These are phyloP conservation scores for Ceratocystis papillata DNA, from an alignment of 2,329 filamentous ascomycete genomes.

Conservation along the genomic window DNA sequence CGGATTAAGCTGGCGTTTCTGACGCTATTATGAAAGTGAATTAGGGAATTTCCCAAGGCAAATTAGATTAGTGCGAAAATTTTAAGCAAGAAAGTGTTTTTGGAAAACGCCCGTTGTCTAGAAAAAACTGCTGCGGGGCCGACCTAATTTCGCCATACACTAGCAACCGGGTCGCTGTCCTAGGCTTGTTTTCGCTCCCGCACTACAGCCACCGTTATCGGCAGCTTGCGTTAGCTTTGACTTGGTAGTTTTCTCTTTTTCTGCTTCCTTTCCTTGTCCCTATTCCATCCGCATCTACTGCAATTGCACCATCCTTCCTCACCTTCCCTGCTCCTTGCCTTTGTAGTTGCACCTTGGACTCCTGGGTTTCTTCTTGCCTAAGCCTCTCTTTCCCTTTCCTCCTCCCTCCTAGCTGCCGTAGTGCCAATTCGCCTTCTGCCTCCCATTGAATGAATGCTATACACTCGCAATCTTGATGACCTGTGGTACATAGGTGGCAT, in stretches of 20 bases:
- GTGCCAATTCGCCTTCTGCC: no score
- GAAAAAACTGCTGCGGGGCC: not conserved
- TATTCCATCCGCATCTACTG: not conserved
- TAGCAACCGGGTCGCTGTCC: not conserved
- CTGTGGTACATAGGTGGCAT: not conserved
- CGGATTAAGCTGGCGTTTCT: not conserved
- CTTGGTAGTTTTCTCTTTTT: conserved; percentile 2
- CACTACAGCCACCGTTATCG: conserved; percentile 12
- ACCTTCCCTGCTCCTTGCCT: conserved; percentile 1
- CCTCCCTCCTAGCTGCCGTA: not conserved
- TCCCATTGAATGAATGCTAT: no score
- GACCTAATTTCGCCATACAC: not conserved
- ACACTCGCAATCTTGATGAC: no score
- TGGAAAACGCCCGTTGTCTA: not conserved
- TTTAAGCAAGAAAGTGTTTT: not conserved
- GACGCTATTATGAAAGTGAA: not conserved
- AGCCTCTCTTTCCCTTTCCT: not conserved
- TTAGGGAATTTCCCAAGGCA: not conserved
- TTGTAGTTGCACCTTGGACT: not conserved
- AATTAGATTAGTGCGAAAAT: not conserved
- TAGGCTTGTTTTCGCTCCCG: not conserved
- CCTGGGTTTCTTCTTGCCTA: not conserved
- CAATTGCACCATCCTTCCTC: conserved; percentile 7
- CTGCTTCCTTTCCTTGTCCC: conserved; percentile 1
- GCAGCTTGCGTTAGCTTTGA: not conserved